Base-by-base conservation (phyloP, 2,329 filamentous ascomycete species). In the Colletotrichum sp. region DNA sequence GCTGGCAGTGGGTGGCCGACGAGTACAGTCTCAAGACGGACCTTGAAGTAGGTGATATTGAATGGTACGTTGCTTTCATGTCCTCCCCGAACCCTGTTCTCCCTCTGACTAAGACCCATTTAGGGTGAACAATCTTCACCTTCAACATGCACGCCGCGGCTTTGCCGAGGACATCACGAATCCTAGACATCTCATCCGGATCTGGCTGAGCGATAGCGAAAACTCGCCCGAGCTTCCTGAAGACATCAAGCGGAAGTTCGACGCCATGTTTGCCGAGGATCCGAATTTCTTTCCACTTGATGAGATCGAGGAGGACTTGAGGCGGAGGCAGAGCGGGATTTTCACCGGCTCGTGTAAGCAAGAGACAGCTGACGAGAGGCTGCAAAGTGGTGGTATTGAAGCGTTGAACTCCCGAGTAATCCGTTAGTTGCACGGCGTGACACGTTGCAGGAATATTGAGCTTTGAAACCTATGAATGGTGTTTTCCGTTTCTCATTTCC, bases 111-210 rank as follows among this genome's bases (percentile, higher is more conserved):
- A 8, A 52, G 10, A 52, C 10, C 2, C 0, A 5, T 21, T 24
- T 24, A 52, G n/a, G n/a, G 43, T 52, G 43, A 52, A 52, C 16
- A 52, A 52, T 52, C 43, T 52, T 21, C n/a, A 24, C 4, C n/a
- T 52, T 52, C n/a, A 52, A 52, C 43, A 52, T 52, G 43, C 43
- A 52, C 43, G 43, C 10, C 43, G n/a, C 43, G 43, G 43, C n/a
- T 52, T 52, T 21, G 8, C 43, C 43, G 43, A 52, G 43, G 43
- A 52, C 2, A 2, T 5, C 43, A 52, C n/a, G 43, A 21, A 52
- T 52, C 43, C 43, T 3, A 52, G 43, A 52, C 43, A 52, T 52
- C 43, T 52, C 10, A 21, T 52, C n/a, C 43, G n/a, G n/a, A 15
- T 21, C n/a, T 24, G 43, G 43, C 12, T 52, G 6, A 52, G 10